Base-by-base conservation (phyloP, 208 protist species). In the Leishmania amazonensis region DNA sequence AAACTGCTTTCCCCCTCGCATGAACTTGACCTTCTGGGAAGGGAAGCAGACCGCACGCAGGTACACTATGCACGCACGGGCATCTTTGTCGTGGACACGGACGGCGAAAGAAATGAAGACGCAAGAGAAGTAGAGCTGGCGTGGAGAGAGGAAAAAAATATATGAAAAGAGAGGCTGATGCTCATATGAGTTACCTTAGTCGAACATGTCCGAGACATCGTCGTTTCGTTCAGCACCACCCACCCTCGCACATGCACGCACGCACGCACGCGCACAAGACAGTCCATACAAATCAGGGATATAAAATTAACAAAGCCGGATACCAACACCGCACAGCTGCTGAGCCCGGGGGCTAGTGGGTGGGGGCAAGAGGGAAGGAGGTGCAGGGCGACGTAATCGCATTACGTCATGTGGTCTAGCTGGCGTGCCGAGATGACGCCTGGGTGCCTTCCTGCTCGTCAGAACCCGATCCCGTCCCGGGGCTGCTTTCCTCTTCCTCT, bases 401-500 rank as follows among this genome's bases (percentile, higher is more conserved):
- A 19, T 74, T n/a, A 28, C 45, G 5, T 74, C 45, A 31, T 74
- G 15, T 53, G 19, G 13, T 38, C 24, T 45, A 51, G 70, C 45
- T 38, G 38, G 24, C 45, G 35, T 62, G 73, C 51, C n/a, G 47
- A 38, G 51, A 62, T 62, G 73, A 62, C 51, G 35, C 5, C 51
- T 76, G 31, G n/a, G 35, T 76, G 73, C 53, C 17, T 38, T 51
- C 73, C 73, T 80, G 60, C 17, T 81, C 64, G 21, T 62, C 80
- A 51, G 74, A 67, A 42, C 71, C 42, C 28, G 79, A 76, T 5
- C 5, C 28, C 15, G 79, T 82, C 71, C 11, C 80, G 35, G 49
- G 13, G 57, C 42, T 76, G 74, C 73, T 62, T 7, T 81, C 77
- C 3, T 82, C 76, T 24, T 84, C 80, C 9, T 75, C 83, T 42